A percentile compares a stretch with the other conserved stretches of the same genome.
Evolutionary conservation across 768 basidiomycete genomes (phyloP).

Genomic region (Russula foetens): DNA sequence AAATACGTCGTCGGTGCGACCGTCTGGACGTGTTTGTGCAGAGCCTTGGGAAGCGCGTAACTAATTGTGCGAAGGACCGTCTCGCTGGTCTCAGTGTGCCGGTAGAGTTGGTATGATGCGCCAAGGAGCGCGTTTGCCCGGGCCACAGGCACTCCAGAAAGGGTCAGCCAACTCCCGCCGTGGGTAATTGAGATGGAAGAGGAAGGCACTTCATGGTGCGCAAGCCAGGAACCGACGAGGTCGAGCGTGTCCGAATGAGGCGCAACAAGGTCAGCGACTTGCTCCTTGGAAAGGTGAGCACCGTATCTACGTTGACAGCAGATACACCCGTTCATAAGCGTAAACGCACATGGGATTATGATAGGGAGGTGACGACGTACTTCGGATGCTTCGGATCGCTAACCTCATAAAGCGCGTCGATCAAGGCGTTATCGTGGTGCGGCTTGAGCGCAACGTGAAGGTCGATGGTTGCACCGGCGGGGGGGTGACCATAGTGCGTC

Average conservation of each 20-base stretch:
- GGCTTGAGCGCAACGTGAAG: slow-evolving; percentile 15
- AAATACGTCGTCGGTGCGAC: slow-evolving; percentile 59
- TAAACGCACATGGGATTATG: background rate
- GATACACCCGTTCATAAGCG: too few species aligned
- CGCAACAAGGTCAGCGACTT: slow-evolving; percentile 45
- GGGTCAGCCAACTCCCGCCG: slow-evolving; percentile 51
- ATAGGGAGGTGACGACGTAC: background rate
- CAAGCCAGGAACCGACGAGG: slow-evolving; percentile 48
- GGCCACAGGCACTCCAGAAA: slow-evolving; percentile 40
- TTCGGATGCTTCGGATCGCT: slow-evolving; percentile 11
- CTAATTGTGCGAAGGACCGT: slow-evolving; percentile 47
- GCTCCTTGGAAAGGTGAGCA: slow-evolving; percentile 50
- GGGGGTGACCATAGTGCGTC: background rate
- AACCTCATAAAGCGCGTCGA: slow-evolving; percentile 14
- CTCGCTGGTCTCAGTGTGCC: slow-evolving; percentile 40
- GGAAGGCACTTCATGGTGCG: slow-evolving; percentile 38
- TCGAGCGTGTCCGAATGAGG: slow-evolving; percentile 44
- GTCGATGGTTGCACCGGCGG: slow-evolving; percentile 9
- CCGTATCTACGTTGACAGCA: slow-evolving; percentile 46
- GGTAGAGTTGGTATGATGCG: slow-evolving; percentile 47
- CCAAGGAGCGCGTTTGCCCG: slow-evolving; percentile 54
- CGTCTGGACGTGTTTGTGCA: slow-evolving; percentile 48
- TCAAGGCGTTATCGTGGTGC: slow-evolving; percentile 3
- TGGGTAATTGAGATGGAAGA: slow-evolving; percentile 33
- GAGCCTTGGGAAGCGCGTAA: slow-evolving; percentile 48